A percentile compares a stretch with the other conserved stretches of the same genome.
Conservation (phyloP, 306 rosid genomes). For the Purshia tridentata region DNA sequence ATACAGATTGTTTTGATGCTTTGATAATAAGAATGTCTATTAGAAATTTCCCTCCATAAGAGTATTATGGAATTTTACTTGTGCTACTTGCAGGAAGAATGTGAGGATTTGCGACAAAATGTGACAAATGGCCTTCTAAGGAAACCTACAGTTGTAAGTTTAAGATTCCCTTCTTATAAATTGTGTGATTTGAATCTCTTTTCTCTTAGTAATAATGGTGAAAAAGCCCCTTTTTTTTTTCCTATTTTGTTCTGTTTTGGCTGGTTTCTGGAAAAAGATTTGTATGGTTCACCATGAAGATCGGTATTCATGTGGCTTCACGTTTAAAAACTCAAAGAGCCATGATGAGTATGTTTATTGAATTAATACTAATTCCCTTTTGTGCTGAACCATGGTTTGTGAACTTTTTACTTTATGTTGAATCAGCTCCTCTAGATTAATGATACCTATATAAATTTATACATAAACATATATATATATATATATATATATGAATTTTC, state of each 20-base stretch:
- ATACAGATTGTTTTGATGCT: neutral
- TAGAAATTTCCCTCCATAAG: neutral
- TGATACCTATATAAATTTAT: neutral
- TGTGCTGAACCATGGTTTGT: neutral
- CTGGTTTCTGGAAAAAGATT: neutral
- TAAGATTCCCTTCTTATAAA: neutral
- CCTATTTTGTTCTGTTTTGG: neutral
- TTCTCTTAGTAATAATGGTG: neutral
- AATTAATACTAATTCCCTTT: neutral
- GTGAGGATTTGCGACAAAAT: conserved; percentile 52
- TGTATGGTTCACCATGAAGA: conserved; percentile 2
- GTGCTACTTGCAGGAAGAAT: conserved; percentile 60
- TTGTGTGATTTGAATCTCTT: neutral
- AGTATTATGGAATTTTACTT: conserved; percentile 8
- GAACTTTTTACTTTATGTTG: neutral
- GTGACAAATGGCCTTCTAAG: conserved; percentile 39
- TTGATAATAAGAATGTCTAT: conserved; percentile 5
- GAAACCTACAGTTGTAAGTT: conserved; percentile 64
- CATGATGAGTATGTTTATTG: neutral
- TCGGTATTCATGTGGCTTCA: neutral
- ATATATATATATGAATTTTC: neutral
- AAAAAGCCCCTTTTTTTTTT: neutral
- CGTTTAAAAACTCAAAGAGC: neutral
- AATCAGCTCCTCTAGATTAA: neutral
- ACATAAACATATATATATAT: neutral